phyloP scores from a whole-genome alignment of 2,329 filamentous ascomycete species.

The Arthrobotrys megalospora region DNA sequence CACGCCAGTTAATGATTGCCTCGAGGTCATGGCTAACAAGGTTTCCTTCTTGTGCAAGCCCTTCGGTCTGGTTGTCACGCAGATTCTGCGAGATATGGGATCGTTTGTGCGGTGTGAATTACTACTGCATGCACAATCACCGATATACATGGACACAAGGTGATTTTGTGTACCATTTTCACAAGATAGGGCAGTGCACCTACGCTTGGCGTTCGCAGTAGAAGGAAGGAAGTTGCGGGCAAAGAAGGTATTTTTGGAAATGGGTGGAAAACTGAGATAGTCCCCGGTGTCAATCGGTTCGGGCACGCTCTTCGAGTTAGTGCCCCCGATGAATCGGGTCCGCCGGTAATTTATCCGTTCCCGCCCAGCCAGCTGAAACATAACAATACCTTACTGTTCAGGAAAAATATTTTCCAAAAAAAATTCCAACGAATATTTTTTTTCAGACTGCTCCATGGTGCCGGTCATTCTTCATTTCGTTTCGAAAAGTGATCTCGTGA shows the following conservation, averaged over 20 bases:
- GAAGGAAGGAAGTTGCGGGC: conserved; percentile 36
- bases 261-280: conserved; percentile 14
- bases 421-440: conserved; percentile 23
- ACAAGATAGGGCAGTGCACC: conserved; percentile 51
- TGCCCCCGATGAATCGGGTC: conserved; percentile 44
- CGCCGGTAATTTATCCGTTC: conserved; percentile 61
- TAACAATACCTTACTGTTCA: conserved; percentile 28
- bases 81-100: conserved; percentile 56
- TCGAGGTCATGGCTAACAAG: conserved; percentile 15
- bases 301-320: conserved; percentile 29
- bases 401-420: conserved; percentile 44
- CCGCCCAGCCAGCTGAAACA: conserved; percentile 58
- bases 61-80: conserved; percentile 41
- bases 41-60: conserved; percentile 38
- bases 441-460: too few species aligned
- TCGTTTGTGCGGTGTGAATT: conserved; percentile 56
- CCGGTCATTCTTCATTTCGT: conserved; percentile 50
- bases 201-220: conserved; percentile 35
- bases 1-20: conserved; percentile 41
- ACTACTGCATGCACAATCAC: conserved; percentile 52
- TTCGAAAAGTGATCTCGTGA: conserved; percentile 38
- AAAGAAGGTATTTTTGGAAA: conserved; percentile 57
- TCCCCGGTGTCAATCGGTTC: conserved; percentile 40
- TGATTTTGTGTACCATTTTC: conserved; percentile 29
- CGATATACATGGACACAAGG: conserved; percentile 38